phyloP scores from a whole-genome alignment of 495 filamentous ascomycete species.

The Arthonia radiata region DNA sequence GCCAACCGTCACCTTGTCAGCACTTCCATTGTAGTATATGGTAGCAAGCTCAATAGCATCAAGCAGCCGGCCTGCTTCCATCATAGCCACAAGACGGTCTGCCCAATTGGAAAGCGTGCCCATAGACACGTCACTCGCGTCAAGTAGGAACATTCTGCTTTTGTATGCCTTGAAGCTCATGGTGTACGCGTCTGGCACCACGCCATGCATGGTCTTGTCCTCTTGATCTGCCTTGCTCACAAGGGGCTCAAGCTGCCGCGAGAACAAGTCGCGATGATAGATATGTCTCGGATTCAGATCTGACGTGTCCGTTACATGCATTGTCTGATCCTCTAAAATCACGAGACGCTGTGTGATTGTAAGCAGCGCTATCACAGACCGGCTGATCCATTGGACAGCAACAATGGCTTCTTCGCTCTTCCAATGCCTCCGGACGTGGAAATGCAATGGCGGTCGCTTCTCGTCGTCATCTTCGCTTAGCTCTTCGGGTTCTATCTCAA shows the following conservation, averaged over 20 bases:
- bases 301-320: constrained; percentile 80
- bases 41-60: constrained; percentile 75
- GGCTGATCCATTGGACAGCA: constrained; percentile 85
- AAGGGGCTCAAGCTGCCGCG: constrained; percentile 51
- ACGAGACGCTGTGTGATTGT: constrained; percentile 84
- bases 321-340: constrained; percentile 68
- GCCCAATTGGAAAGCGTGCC: constrained; percentile 93
- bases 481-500: constrained; percentile 58
- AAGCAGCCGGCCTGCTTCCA: constrained; percentile 88
- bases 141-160: constrained; percentile 72
- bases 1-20: constrained; percentile 78
- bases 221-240: constrained; percentile 78
- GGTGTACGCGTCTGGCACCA: constrained; percentile 90
- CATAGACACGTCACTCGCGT: constrained; percentile 70
- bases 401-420: constrained; percentile 88
- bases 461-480: constrained; percentile 32
- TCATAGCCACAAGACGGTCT: constrained; percentile 80
- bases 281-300: constrained; percentile 82
- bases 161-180: constrained; percentile 96
- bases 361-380: constrained; percentile 73
- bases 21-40: constrained; percentile 67
- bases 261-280: constrained; percentile 74
- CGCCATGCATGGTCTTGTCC: constrained; percentile 74
- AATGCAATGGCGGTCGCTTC: constrained; percentile 50
- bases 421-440: constrained; percentile 71